phyloP scores from a whole-genome alignment of 345 rosid species.

The Limnanthes douglasii region DNA sequence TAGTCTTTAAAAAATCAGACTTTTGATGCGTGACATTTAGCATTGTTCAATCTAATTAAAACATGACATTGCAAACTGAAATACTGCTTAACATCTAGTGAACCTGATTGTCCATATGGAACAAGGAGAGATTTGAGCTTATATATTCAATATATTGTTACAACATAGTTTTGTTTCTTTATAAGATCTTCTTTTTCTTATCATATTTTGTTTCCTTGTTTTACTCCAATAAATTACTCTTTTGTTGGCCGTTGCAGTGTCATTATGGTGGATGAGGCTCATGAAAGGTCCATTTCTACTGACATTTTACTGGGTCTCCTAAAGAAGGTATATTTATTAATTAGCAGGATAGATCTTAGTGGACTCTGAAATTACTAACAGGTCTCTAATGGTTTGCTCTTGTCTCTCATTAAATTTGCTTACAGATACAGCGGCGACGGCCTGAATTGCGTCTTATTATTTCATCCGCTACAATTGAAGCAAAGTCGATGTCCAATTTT shows the following conservation, averaged over 20 bases:
- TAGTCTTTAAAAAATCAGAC: too few species aligned
- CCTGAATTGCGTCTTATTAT: slow-evolving; percentile 85
- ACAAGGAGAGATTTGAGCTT: too few species aligned
- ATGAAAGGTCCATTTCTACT: slow-evolving; percentile 92
- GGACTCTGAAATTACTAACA: not conserved
- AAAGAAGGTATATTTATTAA: slow-evolving; percentile 49
- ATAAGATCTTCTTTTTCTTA: not conserved
- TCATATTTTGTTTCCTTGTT: not conserved
- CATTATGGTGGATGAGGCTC: slow-evolving; percentile 98
- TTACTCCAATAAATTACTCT: slow-evolving; percentile 3
- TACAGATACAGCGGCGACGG: slow-evolving; percentile 72
- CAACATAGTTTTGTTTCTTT: slow-evolving; percentile 2
- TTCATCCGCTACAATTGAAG: slow-evolving; percentile 96
- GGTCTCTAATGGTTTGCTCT: not conserved
- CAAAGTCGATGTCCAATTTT: slow-evolving; percentile 70
- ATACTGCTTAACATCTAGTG: too few species aligned
- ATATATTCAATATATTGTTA: slow-evolving; percentile 7
- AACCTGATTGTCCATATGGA: too few species aligned
- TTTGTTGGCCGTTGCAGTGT: slow-evolving; percentile 33
- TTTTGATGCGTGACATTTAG: too few species aligned
- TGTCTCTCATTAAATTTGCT: slow-evolving; percentile 4
- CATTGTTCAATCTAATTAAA: too few species aligned
- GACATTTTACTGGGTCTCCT: slow-evolving; percentile 90
- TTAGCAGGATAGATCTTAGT: slow-evolving; percentile 26
- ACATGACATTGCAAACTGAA: too few species aligned